phyloP scores from a whole-genome alignment of 345 rosid genomes.

The Viola odorata region DNA sequence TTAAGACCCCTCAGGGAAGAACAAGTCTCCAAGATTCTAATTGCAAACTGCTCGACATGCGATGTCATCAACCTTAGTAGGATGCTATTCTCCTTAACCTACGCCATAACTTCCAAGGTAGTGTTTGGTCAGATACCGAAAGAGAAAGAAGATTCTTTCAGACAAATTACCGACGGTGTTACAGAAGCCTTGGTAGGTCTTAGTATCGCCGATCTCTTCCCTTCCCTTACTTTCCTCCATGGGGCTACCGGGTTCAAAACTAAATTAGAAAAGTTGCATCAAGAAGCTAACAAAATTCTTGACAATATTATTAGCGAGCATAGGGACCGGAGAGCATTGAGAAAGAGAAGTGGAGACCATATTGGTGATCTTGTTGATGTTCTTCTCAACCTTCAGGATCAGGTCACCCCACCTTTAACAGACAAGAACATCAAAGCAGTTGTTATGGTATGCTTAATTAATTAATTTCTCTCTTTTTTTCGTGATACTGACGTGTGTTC shows the following conservation, averaged over 20 bases:
- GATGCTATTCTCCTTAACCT: not conserved
- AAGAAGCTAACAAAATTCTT: not conserved
- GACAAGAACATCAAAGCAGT: not conserved
- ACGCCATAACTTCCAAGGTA: not conserved
- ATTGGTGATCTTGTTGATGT: not conserved
- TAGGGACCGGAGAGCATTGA: not conserved
- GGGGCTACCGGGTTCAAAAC: not conserved
- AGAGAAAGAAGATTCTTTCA: not conserved
- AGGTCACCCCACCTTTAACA: not conserved
- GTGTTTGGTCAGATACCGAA: not conserved
- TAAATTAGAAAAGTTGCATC: slow-evolving; percentile 1
- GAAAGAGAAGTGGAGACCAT: not conserved
- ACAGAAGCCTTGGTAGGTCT: not conserved
- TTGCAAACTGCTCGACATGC: not conserved
- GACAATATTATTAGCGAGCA: slow-evolving; percentile 2
- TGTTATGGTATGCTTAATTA: not conserved
- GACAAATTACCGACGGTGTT: not conserved
- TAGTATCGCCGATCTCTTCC: not conserved
- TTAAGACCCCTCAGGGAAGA: slow-evolving; percentile 1
- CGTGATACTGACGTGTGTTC: too few relatives aligned
- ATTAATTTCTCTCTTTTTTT: not conserved
- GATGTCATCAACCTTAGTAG: not conserved
- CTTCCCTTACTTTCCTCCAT: not conserved
- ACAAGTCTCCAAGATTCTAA: not conserved
- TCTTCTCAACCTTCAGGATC: not conserved